Evolutionary conservation across 768 basidiomycete genomes (phyloP).

Genomic region (Royoungia palumana): DNA sequence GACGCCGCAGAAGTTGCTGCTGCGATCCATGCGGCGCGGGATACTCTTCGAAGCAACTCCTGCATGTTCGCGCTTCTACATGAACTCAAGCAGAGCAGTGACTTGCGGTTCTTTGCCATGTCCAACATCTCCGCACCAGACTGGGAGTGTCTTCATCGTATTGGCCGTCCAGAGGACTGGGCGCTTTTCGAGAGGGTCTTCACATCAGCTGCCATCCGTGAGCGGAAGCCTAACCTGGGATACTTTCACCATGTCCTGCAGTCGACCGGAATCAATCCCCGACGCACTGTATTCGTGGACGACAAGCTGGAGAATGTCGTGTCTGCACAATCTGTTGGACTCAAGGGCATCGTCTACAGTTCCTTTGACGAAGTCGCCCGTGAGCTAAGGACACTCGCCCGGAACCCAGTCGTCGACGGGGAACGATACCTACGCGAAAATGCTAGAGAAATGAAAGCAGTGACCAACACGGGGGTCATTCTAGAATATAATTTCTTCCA

Average conservation of each 20-base stretch:
- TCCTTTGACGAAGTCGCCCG: constrained; percentile 14
- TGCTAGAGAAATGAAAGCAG: constrained; percentile 16
- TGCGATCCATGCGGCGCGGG: constrained; percentile 6
- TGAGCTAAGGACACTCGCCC: constrained; percentile 13
- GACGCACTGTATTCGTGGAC: constrained; percentile 22
- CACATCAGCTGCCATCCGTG: constrained; percentile 15
- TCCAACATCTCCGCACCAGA: constrained; percentile 22
- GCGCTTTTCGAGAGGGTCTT: constrained; percentile 19
- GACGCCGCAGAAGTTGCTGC: constrained; percentile 10
- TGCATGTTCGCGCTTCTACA: constrained; percentile 17
- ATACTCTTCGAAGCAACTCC: constrained; percentile 8
- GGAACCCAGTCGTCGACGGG: constrained; percentile 15
- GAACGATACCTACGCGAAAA: constrained; percentile 11
- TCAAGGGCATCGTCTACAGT: constrained; percentile 19
- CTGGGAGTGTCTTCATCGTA: constrained; percentile 18
- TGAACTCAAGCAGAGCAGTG: constrained; percentile 5
- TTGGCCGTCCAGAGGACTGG: constrained; percentile 14
- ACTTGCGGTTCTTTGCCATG: constrained; percentile 20
- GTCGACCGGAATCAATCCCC: constrained; percentile 15
- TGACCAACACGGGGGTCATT: constrained; percentile 8
- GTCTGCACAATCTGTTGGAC: constrained; percentile 17
- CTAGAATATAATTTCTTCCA: constrained; percentile 22
- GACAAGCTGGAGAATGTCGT: constrained; percentile 23
- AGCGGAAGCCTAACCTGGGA: constrained; percentile 22
- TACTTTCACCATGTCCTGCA: constrained; percentile 15